Evolutionary conservation across 148 eudicot genomes (phyloP).

Genomic region (Camellia sinensis): DNA sequence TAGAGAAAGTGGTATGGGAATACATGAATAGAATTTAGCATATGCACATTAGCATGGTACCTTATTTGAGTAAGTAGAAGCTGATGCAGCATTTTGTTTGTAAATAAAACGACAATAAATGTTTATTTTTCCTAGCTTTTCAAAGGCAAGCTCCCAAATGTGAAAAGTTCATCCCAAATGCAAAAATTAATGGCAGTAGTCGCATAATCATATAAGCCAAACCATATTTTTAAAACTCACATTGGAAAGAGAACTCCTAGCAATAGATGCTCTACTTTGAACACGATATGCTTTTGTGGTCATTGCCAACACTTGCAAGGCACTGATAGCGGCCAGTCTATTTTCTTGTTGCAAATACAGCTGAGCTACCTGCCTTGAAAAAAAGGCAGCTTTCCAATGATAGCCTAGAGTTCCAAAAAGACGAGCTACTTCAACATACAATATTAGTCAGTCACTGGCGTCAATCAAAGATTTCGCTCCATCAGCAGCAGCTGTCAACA

Average conservation of each 20-base stretch:
- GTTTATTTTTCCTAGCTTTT: no score
- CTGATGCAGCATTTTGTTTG: no score
- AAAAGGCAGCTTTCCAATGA: slow-evolving; percentile 97
- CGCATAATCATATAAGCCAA: not conserved
- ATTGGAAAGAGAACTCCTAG: slow-evolving; percentile 34
- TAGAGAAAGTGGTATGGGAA: no score
- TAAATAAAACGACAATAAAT: not conserved
- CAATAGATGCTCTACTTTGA: slow-evolving; percentile 85
- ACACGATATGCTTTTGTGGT: slow-evolving; percentile 94
- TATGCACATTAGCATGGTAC: no score
- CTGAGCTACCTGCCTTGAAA: slow-evolving; percentile 98
- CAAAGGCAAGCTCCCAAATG: not conserved
- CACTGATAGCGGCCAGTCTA: slow-evolving; percentile 88
- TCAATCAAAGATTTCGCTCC: slow-evolving; percentile 95
- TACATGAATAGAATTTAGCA: no score
- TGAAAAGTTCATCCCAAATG: not conserved
- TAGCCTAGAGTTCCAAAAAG: slow-evolving; percentile 87
- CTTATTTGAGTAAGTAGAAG: no score
- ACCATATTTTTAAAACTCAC: slow-evolving; percentile 46
- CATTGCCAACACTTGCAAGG: slow-evolving; percentile 95
- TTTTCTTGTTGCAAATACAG: slow-evolving; percentile 93
- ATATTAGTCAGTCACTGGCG: slow-evolving; percentile 83
- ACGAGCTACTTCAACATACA: slow-evolving; percentile 90
- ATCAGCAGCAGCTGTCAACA: slow-evolving; percentile 95
- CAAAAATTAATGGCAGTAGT: not conserved